Evolutionary conservation across 257 asterid species (phyloP).

Genomic region (Rhazya stricta): DNA sequence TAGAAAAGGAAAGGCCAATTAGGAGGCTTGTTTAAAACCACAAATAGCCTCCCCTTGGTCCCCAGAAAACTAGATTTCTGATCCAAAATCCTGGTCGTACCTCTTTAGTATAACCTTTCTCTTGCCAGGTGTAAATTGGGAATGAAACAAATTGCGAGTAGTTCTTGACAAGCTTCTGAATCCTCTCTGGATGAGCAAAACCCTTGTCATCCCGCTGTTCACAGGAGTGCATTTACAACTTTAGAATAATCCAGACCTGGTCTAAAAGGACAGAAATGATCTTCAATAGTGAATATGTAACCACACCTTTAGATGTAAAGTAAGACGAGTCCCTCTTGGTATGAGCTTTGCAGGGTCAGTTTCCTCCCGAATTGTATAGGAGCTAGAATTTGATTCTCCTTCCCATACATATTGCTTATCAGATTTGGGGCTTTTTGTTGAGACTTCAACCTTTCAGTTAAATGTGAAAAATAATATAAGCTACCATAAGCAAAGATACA

Average conservation of each 20-base stretch:
- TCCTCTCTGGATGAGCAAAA: slow-evolving; percentile 89
- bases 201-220: slow-evolving; percentile 86
- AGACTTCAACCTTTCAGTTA: slow-evolving; percentile 77
- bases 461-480: slow-evolving; percentile 13
- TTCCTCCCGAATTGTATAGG: slow-evolving; percentile 88
- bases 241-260: not conserved
- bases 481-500: not conserved
- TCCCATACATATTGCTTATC: slow-evolving; percentile 97
- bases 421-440: slow-evolving; percentile 93
- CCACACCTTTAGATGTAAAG: slow-evolving; percentile 80
- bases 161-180: slow-evolving; percentile 83
- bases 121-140: slow-evolving; percentile 99
- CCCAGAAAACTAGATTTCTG: too few relatives aligned
- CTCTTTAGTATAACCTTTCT: slow-evolving; percentile 94
- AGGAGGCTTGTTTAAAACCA: too few relatives aligned
- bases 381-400: slow-evolving; percentile 88
- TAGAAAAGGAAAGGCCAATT: not conserved
- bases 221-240: slow-evolving; percentile 13
- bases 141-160: slow-evolving; percentile 93
- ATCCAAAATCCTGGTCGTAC: slow-evolving; percentile 26
- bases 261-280: not conserved
- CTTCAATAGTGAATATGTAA: not conserved
- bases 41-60: not conserved
- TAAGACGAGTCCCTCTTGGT: slow-evolving; percentile 93
- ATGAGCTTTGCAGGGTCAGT: slow-evolving; percentile 81